Evolutionary conservation across 352 stramenopile species (phyloP), one percentile per base, ranked within the genome.

Genomic region (Globisporangium ultimum): DNA sequence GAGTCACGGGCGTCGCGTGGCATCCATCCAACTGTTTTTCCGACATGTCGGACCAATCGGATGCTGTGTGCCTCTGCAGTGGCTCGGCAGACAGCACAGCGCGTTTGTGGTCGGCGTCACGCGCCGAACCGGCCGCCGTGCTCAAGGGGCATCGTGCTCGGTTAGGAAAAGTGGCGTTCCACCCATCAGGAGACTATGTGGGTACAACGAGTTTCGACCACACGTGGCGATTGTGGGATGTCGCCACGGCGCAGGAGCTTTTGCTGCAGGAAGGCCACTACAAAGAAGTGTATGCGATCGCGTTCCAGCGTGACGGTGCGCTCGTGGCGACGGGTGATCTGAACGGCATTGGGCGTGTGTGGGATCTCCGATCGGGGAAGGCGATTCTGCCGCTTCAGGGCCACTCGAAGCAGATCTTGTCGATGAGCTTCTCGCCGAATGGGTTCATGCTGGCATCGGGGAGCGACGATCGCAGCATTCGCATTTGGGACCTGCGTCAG

Each of bases 161-260:
- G 28, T 60, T 96, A 47, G 83, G 84, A 13, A 93, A 90, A 56
- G 84, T 98, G 21, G 93, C 88, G 9, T 99, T 98, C 66, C 97
- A 99, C 75, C 96, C 97, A 4, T 72, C 85, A n/a, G 93, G 96
- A 14, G 66, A 88, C 43, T 93, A 92, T 63, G 74, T 99, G 7
- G 96, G 83, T 22, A 99, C 95, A 9, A 98, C 95, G 11, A 97
- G 89, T 68, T 98, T 98, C 65, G 97, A 99, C 71, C 88, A 98
- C 61, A 98, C 96, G 20, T 99, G 96, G 96, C 78, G 97, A n/a
- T 78, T 99, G 15, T 99, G 96, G 96, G 96, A 99, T 70, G 80
- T 98, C 14, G 87, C 97, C 36, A 97, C 89, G 1, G 85, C 79
- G 9, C 80, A 89, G 43, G 91, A 97, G 60, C 69, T 98, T 48